Evolutionary conservation across 257 asterid species (phyloP), one percentile per base, ranked within the genome.

Genomic region (Fraxinus americana): DNA sequence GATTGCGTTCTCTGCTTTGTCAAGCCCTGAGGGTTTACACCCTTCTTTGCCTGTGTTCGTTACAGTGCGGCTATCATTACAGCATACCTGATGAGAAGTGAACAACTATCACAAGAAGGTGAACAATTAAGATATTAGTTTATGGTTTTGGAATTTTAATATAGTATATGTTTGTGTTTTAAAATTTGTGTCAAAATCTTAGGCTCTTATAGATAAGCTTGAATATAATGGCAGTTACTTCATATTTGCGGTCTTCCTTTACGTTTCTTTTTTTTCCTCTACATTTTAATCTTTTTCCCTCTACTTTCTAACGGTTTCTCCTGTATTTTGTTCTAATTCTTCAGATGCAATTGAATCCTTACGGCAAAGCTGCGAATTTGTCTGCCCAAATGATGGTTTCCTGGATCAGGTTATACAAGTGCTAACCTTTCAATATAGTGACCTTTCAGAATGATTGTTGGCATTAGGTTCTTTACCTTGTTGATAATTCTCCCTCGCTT

Each of bases 41-140:
- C 86, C 86, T 85, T 86, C 87, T 87, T 90, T 87, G 82, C 88
- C 67, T 85, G 83, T 91, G 87, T 87, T 88, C 82, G 80, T 87
- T 91, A 87, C 98, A 95, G 99, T 87, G 99, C 98, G 45, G 92
- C 99, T 86, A 88, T 95, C 74, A 76, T 92, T 83, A 82, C 91
- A 57, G 98, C 99, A 66, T 92, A 93, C 91, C 86, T 95, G 96
- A 95, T 95, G 99, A 93, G 87, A 87, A 87, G 93, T 83, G 99
- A 91, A 84, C 92, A 84, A 70, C 89, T 96, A 86, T 87, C 98
- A 19, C 88, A 72, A 82, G 98, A 92, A 87, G 99, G 99, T 96
- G 83, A 71, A 80, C 77, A 80, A 48, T 68, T 80, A 74, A 59
- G 29, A 66, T 79, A 13, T 38, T 82, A 32, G 75, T 76, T 83